Conservation (phyloP, 2,329 filamentous ascomycete genomes). For the Fusarium nygamai region DNA sequence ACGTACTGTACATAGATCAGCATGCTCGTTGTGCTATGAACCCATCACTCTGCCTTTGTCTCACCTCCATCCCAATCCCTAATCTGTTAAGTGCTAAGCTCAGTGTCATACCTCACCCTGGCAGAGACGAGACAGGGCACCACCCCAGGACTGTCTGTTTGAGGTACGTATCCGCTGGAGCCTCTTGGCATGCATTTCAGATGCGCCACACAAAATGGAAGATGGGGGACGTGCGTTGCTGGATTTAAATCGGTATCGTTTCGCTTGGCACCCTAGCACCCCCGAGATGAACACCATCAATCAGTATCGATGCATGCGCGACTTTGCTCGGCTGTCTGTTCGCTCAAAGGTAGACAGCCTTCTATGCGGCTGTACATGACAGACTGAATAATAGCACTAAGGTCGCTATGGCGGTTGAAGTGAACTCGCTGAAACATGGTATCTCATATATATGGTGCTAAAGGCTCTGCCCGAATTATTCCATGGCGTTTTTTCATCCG, state of each 20-base stretch:
- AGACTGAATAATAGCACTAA: neutral
- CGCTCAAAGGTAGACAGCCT: neutral
- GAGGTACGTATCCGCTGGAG: constrained; percentile 21
- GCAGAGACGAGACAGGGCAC: neutral
- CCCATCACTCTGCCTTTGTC: constrained; percentile 22
- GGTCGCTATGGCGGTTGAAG: neutral
- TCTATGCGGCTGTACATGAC: neutral
- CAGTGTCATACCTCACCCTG: constrained; percentile 20
- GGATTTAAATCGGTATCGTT: constrained; percentile 37
- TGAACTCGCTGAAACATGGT: neutral
- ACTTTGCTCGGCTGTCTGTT: constrained; percentile 23
- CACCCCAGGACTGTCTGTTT: neutral
- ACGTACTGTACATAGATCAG: neutral
- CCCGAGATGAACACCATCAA: constrained; percentile 34
- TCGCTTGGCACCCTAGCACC: constrained; percentile 29
- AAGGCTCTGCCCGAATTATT: neutral
- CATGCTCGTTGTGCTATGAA: constrained; percentile 6
- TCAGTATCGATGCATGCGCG: constrained; percentile 25
- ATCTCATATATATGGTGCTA: neutral
- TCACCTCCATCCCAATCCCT: constrained; percentile 11
- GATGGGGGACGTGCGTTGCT: constrained; percentile 31
- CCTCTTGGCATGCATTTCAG: constrained; percentile 27
- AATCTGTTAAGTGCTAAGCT: constrained; percentile 10
- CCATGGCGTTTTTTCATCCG: constrained; percentile 3
- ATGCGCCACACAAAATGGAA: constrained; percentile 26